A percentile compares a stretch with the other conserved stretches of the same genome.
Evolutionary conservation across 2,329 filamentous ascomycete species (phyloP).

Genomic region (Sporothrix luriei): DNA sequence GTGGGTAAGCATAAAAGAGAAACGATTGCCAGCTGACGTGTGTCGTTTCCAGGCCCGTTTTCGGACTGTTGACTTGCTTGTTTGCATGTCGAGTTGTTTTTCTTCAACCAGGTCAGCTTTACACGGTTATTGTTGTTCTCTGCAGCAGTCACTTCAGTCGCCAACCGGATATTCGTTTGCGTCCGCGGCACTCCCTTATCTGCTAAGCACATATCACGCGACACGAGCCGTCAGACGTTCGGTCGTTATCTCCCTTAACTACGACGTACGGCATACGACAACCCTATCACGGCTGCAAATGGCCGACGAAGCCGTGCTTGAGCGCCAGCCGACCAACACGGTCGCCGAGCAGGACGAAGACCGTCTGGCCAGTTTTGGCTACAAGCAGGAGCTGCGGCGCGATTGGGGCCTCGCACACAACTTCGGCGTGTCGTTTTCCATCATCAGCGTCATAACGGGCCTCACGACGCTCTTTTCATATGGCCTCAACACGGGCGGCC

Average conservation of each 20-base stretch:
- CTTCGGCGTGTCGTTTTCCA: conserved; percentile 64
- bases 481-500: conserved; percentile 58
- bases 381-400: conserved; percentile 60
- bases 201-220: not conserved
- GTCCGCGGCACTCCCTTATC: not conserved
- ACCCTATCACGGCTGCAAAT: conserved; percentile 6
- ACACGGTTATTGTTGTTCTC: not conserved
- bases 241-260: not conserved
- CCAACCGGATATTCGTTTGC: not conserved
- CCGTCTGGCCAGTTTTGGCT: conserved; percentile 59
- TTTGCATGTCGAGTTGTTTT: too few species aligned
- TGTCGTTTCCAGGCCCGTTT: not conserved
- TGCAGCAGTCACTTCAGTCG: not conserved
- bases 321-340: conserved; percentile 39
- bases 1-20: conserved; percentile 24
- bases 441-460: conserved; percentile 63
- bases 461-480: conserved; percentile 61
- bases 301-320: conserved; percentile 37
- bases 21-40: conserved; percentile 3
- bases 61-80: not conserved
- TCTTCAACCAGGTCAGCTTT: not conserved
- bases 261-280: too few species aligned
- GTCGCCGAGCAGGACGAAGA: conserved; percentile 51
- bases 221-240: not conserved
- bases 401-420: conserved; percentile 63